Evolutionary conservation across 2,329 filamentous ascomycete species (phyloP).

Genomic region (Beauveria rudraprayagi): DNA sequence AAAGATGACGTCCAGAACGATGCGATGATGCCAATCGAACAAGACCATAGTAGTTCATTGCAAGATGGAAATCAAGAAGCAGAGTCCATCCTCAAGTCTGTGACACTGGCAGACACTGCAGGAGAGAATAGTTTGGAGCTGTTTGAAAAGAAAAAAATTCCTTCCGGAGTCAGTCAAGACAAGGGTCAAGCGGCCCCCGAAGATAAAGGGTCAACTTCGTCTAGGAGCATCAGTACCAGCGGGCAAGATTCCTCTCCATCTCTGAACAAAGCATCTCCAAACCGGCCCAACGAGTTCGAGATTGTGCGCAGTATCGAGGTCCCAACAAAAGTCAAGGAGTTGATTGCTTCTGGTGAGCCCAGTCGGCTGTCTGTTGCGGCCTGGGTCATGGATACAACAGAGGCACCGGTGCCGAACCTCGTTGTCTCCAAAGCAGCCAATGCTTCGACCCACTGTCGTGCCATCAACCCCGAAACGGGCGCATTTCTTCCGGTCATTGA

Average conservation of each 20-base stretch:
- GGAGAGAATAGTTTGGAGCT: not conserved
- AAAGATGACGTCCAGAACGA: not conserved
- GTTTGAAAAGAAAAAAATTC: not conserved
- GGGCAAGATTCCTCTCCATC: not conserved
- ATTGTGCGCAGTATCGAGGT: not conserved
- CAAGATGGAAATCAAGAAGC: too few species aligned
- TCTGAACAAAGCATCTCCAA: not conserved
- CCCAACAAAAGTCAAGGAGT: not conserved
- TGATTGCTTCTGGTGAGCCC: not conserved
- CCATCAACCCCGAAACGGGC: conserved; percentile 6
- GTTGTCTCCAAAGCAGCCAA: not conserved
- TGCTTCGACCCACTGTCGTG: not conserved
- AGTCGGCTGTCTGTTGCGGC: not conserved
- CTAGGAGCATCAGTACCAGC: not conserved
- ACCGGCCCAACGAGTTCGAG: not conserved
- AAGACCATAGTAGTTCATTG: not conserved
- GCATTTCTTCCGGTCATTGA: not conserved
- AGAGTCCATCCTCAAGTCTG: not conserved
- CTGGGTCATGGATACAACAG: not conserved
- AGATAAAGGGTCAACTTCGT: not conserved
- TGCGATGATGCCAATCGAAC: not conserved
- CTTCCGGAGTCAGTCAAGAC: not conserved
- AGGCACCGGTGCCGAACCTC: not conserved
- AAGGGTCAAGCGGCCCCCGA: not conserved
- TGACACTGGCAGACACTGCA: not conserved